phyloP scores from a whole-genome alignment of 2,329 filamentous ascomycete species.

The Talaromyces amestolkiae region DNA sequence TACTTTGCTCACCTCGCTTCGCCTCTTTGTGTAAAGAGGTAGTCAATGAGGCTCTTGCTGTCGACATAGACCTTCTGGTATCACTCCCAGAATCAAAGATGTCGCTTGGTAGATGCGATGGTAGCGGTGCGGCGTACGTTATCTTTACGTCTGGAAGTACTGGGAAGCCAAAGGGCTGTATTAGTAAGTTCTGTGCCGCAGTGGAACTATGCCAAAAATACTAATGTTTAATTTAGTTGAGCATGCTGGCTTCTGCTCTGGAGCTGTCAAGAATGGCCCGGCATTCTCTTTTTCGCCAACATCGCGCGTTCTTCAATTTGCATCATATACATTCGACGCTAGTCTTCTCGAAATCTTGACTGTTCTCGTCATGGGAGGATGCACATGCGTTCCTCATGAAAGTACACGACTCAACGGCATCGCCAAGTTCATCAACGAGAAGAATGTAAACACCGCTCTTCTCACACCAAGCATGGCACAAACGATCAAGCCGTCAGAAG shows the following conservation, averaged over 20 bases:
- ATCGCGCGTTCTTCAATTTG: slow-evolving; percentile 61
- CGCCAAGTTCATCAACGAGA: slow-evolving; percentile 46
- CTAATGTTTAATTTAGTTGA: slow-evolving; percentile 40
- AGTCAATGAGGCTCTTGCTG: slow-evolving; percentile 5
- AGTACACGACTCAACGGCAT: slow-evolving; percentile 38
- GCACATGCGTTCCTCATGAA: slow-evolving; percentile 57
- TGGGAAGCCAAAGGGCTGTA: slow-evolving; percentile 55
- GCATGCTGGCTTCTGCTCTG: slow-evolving; percentile 54
- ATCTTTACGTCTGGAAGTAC: slow-evolving; percentile 60
- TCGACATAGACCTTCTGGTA: slow-evolving; percentile 10
- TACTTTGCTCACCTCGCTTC: slow-evolving; percentile 16
- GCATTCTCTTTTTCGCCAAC: slow-evolving; percentile 37
- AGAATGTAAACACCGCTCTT: slow-evolving; percentile 55
- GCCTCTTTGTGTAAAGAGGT: slow-evolving; percentile 4
- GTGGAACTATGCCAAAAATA: slow-evolving; percentile 33
- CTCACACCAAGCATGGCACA: slow-evolving; percentile 60
- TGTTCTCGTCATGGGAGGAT: slow-evolving; percentile 56
- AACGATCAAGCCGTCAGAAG: slow-evolving; percentile 33
- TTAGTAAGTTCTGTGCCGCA: slow-evolving; percentile 56
- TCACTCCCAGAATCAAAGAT: background rate
- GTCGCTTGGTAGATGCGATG: background rate
- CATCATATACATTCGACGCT: slow-evolving; percentile 56
- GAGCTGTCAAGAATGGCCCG: slow-evolving; percentile 47
- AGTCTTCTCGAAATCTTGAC: slow-evolving; percentile 55
- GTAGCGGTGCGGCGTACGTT: slow-evolving; percentile 51